phyloP scores from a whole-genome alignment of 139 green algal species.

The Coelastrella sp. region DNA sequence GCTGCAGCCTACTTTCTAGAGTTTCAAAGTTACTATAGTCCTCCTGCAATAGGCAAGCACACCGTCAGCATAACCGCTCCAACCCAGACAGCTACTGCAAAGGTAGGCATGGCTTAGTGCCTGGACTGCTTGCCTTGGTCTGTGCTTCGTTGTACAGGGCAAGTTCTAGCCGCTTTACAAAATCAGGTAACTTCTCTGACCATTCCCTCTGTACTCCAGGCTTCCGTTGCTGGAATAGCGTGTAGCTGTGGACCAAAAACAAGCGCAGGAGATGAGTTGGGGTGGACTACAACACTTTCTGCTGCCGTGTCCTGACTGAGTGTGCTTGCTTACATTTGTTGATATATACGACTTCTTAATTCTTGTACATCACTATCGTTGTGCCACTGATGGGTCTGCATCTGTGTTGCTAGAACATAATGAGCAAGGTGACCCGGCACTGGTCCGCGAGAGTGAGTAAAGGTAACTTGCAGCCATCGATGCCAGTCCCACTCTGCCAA shows the following conservation, averaged over 20 bases:
- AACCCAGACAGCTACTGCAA: not conserved
- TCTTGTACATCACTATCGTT: conserved; percentile 29
- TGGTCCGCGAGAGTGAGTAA: not conserved
- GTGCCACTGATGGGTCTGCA: conserved; percentile 14
- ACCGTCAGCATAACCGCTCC: not conserved
- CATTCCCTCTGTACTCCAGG: conserved; percentile 41
- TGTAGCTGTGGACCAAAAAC: conserved; percentile 24
- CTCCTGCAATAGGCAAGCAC: conserved; percentile 66
- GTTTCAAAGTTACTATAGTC: conserved; percentile 86
- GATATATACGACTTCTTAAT: conserved; percentile 13
- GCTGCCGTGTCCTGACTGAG: not conserved
- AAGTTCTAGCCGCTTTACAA: conserved; percentile 87
- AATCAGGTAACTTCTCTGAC: conserved; percentile 85
- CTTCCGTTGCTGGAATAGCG: conserved; percentile 34
- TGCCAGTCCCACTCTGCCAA: too few species aligned
- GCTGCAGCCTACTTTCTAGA: conserved; percentile 87
- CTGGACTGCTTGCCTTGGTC: conserved; percentile 52
- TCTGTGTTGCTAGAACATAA: not conserved
- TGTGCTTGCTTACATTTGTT: conserved; percentile 32
- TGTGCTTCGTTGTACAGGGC: conserved; percentile 78
- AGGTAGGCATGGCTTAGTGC: not conserved
- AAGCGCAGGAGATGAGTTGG: conserved; percentile 10
- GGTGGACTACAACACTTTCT: not conserved
- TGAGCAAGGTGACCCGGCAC: not conserved
- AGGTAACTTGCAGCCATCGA: too few species aligned